phyloP scores from a whole-genome alignment of 768 basidiomycete species.

The Crucibulum laeve region DNA sequence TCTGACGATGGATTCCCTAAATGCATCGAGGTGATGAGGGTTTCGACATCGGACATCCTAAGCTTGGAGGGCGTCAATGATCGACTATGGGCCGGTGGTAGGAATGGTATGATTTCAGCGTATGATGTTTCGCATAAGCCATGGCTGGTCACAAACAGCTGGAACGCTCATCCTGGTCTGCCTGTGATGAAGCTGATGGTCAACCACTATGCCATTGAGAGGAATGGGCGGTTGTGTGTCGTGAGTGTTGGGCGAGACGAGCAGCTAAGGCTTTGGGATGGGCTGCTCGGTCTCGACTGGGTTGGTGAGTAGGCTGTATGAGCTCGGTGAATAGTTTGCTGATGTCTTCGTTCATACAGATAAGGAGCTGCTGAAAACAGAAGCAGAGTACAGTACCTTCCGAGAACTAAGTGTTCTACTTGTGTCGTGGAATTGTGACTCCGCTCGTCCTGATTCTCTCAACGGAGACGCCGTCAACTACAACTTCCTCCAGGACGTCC shows the following conservation, averaged over 20 bases:
- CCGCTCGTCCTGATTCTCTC: conserved; percentile 77
- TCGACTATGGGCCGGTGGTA: conserved; percentile 81
- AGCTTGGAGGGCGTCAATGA: conserved; percentile 82
- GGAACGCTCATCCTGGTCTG: conserved; percentile 73
- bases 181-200: conserved; percentile 64
- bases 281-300: conserved; percentile 79
- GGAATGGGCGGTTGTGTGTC: conserved; percentile 63
- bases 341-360: conserved; percentile 38
- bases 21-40: conserved; percentile 75
- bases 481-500: conserved; percentile 73
- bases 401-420: conserved; percentile 74
- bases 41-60: conserved; percentile 77
- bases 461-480: conserved; percentile 63
- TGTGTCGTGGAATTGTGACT: conserved; percentile 92
- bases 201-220: conserved; percentile 73
- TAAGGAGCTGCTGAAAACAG: conserved; percentile 68
- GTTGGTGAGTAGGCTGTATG: conserved; percentile 55
- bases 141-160: conserved; percentile 85
- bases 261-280: conserved; percentile 82
- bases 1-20: conserved; percentile 51
- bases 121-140: conserved; percentile 74
- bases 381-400: conserved; percentile 75
- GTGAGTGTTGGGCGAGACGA: conserved; percentile 75
- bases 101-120: conserved; percentile 78
- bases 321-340: neutral